These are phyloP conservation scores for Xylariomycetidae sp. DNA, from an alignment of 2,329 filamentous ascomycete genomes.

Conservation along the genomic window DNA sequence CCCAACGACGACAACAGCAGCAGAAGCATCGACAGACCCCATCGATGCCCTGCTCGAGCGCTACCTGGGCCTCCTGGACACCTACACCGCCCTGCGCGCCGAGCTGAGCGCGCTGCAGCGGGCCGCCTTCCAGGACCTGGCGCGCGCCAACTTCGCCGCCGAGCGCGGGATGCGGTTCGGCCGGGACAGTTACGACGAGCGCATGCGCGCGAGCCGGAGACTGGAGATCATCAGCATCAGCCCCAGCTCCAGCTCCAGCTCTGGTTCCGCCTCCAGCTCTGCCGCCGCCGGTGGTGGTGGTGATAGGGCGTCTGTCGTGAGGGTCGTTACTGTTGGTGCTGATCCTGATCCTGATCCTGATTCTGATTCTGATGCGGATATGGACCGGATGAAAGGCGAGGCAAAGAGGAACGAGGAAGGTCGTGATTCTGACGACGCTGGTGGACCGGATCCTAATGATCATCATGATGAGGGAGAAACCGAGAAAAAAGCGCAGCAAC, in stretches of 20 bases:
- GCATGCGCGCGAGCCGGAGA: constrained; percentile 59
- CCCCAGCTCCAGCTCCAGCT: background rate
- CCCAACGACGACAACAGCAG: background rate
- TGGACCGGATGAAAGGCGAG: too few relatives aligned
- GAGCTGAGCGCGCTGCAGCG: constrained; percentile 51
- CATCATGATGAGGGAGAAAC: constrained; percentile 3
- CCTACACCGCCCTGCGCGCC: constrained; percentile 58
- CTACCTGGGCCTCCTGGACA: constrained; percentile 62
- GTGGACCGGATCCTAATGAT: too few relatives aligned
- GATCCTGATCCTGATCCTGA: too few relatives aligned
- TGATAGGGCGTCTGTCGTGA: too few relatives aligned
- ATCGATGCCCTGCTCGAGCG: constrained; percentile 62
- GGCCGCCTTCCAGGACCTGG: constrained; percentile 54
- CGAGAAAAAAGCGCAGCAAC: too few relatives aligned
- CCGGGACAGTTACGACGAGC: constrained; percentile 65
- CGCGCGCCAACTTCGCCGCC: constrained; percentile 73
- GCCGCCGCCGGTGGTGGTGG: too few relatives aligned
- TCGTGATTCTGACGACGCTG: too few relatives aligned
- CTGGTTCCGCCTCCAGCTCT: background rate
- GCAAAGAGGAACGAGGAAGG: too few relatives aligned
- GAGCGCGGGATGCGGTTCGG: constrained; percentile 61
- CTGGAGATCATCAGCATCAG: constrained; percentile 35
- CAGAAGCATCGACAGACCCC: too few relatives aligned
- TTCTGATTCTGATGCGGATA: constrained; percentile 2
- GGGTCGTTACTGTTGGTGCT: too few relatives aligned